Evolutionary conservation across 768 basidiomycete genomes (phyloP), one percentile per base, ranked within the genome.

Genomic region (Auricularia auricula-judae): DNA sequence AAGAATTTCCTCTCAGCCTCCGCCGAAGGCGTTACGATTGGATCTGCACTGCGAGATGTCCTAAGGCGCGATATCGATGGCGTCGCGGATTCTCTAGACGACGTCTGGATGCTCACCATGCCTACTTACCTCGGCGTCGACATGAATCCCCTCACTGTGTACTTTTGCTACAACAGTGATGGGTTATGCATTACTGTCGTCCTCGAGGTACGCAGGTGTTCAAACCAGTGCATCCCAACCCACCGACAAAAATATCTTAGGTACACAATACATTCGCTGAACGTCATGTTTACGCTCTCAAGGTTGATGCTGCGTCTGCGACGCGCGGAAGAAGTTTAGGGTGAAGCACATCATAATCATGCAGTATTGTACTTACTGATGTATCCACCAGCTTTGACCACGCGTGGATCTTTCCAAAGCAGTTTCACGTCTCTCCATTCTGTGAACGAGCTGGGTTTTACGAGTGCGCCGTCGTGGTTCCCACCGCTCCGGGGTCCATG

Each of bases 371-470:
- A 21, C 8, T 10, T 35, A 34, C 5, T 59, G 23, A 8, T 12
- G 4, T 33, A 11, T 1, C 61, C 1, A 33, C n/a, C 67, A 84
- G 84, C 0, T 84, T 80, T 66, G 77, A 84, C 63, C 80, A 86
- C 66, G 81, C 84, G 64, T 89, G 87, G 85, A 84, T 82, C 0
- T 82, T 89, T 63, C 77, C 76, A 21, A 83, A 87, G 33, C 78
- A 82, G 66, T 90, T 89, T 71, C 87, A 89, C 68, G 87, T 89
- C 58, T 89, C 87, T 0, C 86, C 88, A 0, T 89, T 88, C 78
- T 89, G 88, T 71, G 85, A 87, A 68, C 80, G 87, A 3, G 77
- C 80, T 29, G 87, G 87, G 0, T 86, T 77, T 71, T 89, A 89
- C 74, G 80, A 75, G 3, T 77, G 87, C 16, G 79, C 84, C 54